Conservation (phyloP, 2,329 filamentous ascomycete genomes). For the Cordyceps pruinosa region DNA sequence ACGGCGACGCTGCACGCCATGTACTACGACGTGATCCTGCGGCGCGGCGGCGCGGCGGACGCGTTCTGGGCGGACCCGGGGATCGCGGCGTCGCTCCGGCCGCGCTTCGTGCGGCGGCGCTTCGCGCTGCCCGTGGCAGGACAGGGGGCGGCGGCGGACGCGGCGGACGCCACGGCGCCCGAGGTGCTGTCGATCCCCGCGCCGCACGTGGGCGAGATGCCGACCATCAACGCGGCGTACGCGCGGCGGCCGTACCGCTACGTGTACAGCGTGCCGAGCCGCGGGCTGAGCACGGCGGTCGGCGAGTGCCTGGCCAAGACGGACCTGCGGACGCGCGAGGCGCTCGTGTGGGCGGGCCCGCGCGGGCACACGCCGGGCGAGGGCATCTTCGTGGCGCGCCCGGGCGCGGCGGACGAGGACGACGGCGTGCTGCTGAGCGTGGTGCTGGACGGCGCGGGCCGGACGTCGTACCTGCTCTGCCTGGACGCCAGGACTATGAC, state of each 20-base stretch:
- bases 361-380: constrained; percentile 56
- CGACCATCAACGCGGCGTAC: constrained; percentile 51
- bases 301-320: constrained; percentile 52
- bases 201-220: constrained; percentile 48
- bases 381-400: constrained; percentile 49
- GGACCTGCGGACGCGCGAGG: constrained; percentile 42
- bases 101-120: not conserved
- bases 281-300: constrained; percentile 47
- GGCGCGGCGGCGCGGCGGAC: constrained; percentile 26
- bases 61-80: constrained; percentile 24
- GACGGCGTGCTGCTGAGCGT: constrained; percentile 50
- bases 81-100: constrained; percentile 13
- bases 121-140: not conserved
- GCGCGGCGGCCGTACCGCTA: constrained; percentile 44
- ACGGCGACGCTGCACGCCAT: constrained; percentile 46
- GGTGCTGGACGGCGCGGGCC: constrained; percentile 47
- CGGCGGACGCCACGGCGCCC: not conserved
- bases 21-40: constrained; percentile 57
- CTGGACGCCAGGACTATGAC: constrained; percentile 50
- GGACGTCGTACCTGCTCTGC: constrained; percentile 53
- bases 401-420: constrained; percentile 39
- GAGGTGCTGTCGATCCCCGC: constrained; percentile 23
- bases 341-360: constrained; percentile 43
- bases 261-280: constrained; percentile 46
- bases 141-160: not conserved